Conservation (phyloP, 2,329 filamentous ascomycete genomes). For the Botrytis tulipae region DNA sequence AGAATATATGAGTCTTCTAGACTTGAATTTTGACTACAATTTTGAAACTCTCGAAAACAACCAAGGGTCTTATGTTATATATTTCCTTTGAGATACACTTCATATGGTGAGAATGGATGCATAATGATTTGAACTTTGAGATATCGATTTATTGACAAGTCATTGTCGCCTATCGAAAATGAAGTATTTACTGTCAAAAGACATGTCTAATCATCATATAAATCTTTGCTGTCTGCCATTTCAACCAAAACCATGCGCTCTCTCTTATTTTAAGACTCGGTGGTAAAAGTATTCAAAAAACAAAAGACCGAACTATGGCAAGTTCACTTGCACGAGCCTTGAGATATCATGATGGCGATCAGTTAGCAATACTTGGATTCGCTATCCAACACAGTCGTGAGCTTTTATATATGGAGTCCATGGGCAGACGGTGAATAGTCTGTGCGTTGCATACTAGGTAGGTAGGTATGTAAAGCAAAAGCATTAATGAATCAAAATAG, state of each 20-base stretch:
- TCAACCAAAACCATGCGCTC: background rate
- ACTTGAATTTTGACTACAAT: background rate
- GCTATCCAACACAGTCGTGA: background rate
- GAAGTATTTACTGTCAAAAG: background rate
- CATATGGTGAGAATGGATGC: too few species aligned
- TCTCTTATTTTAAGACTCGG: background rate
- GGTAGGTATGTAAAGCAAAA: too few species aligned
- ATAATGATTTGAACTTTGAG: background rate
- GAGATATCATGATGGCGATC: too few species aligned
- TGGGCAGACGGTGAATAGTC: background rate
- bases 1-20: background rate
- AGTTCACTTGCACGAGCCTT: background rate
- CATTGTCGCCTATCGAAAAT: too few species aligned
- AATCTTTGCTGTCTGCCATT: background rate
- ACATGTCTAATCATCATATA: background rate
- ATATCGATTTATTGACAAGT: too few species aligned
- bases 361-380: background rate
- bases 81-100: too few species aligned
- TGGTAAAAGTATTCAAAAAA: background rate
- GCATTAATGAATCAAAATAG: background rate
- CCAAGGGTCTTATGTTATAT: too few species aligned
- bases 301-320: too few species aligned
- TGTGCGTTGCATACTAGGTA: background rate
- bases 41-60: too few species aligned
- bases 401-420: background rate